Base-by-base conservation (phyloP, 2,329 filamentous ascomycete species). In the Byssochlamys sp. region DNA sequence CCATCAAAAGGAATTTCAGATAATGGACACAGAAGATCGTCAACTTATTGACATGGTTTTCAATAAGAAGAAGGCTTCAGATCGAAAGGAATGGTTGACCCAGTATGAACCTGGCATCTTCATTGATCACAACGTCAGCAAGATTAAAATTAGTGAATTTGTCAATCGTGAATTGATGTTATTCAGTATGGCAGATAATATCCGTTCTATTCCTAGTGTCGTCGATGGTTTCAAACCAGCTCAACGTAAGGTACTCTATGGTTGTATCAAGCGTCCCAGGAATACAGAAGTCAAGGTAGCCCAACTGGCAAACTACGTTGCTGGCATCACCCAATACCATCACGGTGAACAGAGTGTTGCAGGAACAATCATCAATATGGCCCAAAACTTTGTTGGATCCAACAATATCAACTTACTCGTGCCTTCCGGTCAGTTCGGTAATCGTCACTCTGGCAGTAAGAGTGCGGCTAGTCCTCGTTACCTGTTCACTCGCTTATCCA, bases 391-490 rank as follows among this genome's bases (percentile, higher is more conserved):
- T 70, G 90, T 97, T 35, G 94, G 94, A 10, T 96, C 92, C 11
- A 99, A 99, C 79, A 99, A 99, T 71, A 83, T 99, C 77, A 99
- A 99, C 74, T 88, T 85, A 67, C 79, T 99, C 24, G 94, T 97
- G 69, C 95, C 95, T 12, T 96, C 91, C 76, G 95, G 94, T 73
- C 96, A 95, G 75, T 99, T 99, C 71, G 94, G 94, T 84, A 95
- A 89, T 75, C 90, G 94, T 79, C 86, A 97, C 61, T 86, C 91
- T 63, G 94, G 94, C 78, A 95, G 94, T 63, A 84, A 83, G 54
- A 95, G 99, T 80, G 87, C 90, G 71, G 94, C 94, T 67, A 96
- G 91, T 76, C 88, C 94, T 80, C 92, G 94, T 88, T 99, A 99
- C 73, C 97, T 96, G 67, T 95, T 94, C 74, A 99, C 94, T 26